These are phyloP conservation scores for Penicillium maclennaniae DNA, from an alignment of 495 filamentous ascomycete genomes.

Conservation along the genomic window DNA sequence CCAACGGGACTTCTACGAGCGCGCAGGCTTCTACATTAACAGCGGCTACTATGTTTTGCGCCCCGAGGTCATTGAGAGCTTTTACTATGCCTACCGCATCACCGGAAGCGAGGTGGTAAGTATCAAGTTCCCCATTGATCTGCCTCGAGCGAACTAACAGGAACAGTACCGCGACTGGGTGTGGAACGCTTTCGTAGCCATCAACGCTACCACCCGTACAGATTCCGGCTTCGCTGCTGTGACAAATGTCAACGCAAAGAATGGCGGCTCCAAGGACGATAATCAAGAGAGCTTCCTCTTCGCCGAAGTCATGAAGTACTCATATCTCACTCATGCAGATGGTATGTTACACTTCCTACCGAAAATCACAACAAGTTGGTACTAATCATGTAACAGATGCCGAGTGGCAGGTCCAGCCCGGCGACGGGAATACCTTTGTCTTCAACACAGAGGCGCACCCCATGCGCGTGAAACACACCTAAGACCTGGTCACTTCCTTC, in stretches of 20 bases:
- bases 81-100: conserved; percentile 81
- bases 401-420: conserved; percentile 61
- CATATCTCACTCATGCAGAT: conserved; percentile 62
- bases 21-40: conserved; percentile 72
- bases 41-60: conserved; percentile 62
- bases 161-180: conserved; percentile 72
- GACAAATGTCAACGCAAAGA: conserved; percentile 57
- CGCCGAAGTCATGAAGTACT: conserved; percentile 87
- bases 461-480: conserved; percentile 47
- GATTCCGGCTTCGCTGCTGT: conserved; percentile 66
- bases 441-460: conserved; percentile 88
- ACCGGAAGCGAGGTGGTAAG: conserved; percentile 58
- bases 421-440: conserved; percentile 60
- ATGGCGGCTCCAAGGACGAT: conserved; percentile 61
- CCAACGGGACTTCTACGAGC: conserved; percentile 56
- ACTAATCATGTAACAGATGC: conserved; percentile 46
- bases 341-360: conserved; percentile 13
- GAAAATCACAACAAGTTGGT: neutral
- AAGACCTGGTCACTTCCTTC: neutral
- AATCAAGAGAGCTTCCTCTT: conserved; percentile 89
- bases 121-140: neutral
- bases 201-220: conserved; percentile 61
- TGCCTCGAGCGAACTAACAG: conserved; percentile 8
- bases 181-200: conserved; percentile 73
- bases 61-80: conserved; percentile 82